Conservation (phyloP, 257 asterid genomes). For the Coffea eugenioides region DNA sequence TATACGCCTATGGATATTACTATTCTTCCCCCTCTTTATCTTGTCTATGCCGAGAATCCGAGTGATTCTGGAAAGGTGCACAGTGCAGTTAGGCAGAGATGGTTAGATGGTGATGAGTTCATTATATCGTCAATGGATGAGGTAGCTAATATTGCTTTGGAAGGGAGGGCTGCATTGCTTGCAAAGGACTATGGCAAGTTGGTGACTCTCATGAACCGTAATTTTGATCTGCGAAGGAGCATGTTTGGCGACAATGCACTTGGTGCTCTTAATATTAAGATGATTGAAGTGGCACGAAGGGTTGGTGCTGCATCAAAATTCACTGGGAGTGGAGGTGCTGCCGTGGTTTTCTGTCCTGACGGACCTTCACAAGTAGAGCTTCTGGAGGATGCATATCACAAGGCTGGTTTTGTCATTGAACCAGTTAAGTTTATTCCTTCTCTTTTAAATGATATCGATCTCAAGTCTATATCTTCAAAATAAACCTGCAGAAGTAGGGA, state of each 20-base stretch:
- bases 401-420: conserved; percentile 62
- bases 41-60: conserved; percentile 89
- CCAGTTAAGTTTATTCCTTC: conserved; percentile 57
- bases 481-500: neutral
- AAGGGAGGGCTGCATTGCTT: conserved; percentile 64
- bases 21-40: conserved; percentile 83
- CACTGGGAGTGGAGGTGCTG: conserved; percentile 93
- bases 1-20: conserved; percentile 63
- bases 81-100: conserved; percentile 32
- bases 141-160: conserved; percentile 74
- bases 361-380: conserved; percentile 66
- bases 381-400: conserved; percentile 62
- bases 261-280: conserved; percentile 75
- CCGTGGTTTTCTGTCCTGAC: conserved; percentile 69
- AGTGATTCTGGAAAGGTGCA: conserved; percentile 94
- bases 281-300: conserved; percentile 76
- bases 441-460: conserved; percentile 43
- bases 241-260: conserved; percentile 82
- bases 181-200: conserved; percentile 43
- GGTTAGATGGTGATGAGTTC: conserved; percentile 86
- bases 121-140: conserved; percentile 77
- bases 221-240: conserved; percentile 31
- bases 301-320: conserved; percentile 86
- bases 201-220: neutral
- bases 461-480: conserved; percentile 36